Conservation (phyloP, 73 alveolate species). For the Urostyla sp. region DNA sequence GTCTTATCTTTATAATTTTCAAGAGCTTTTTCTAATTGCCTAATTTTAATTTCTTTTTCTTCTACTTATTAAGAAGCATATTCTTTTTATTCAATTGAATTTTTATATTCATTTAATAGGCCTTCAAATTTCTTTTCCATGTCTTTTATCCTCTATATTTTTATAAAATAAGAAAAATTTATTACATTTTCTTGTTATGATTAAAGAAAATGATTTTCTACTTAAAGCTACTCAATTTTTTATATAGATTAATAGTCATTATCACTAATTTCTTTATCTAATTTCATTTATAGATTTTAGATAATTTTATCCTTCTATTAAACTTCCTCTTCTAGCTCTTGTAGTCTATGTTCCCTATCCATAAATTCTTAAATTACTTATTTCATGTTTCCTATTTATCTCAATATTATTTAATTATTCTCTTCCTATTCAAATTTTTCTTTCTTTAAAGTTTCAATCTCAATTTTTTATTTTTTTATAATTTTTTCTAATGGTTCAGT, state of each 20-base stretch:
- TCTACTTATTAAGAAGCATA: background rate
- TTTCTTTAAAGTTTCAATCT: background rate
- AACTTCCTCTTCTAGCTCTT: background rate
- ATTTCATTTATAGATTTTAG: background rate
- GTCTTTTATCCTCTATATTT: slow-evolving; percentile 9
- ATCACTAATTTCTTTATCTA: slow-evolving; percentile 20
- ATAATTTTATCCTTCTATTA: slow-evolving; percentile 3
- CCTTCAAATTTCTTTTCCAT: background rate
- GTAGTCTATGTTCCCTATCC: background rate
- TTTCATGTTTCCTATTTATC: slow-evolving; percentile 1
- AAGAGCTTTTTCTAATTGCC: slow-evolving; percentile 20
- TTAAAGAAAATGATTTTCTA: background rate
- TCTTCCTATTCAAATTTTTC: background rate
- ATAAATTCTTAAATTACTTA: slow-evolving; percentile 28
- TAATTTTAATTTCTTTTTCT: background rate
- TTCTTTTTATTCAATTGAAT: background rate
- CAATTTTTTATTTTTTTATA: background rate
- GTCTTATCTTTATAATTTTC: slow-evolving; percentile 42
- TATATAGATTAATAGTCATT: slow-evolving; percentile 1
- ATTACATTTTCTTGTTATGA: background rate
- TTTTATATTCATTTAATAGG: background rate
- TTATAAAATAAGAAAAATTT: background rate
- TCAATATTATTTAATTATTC: background rate
- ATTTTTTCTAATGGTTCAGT: background rate
- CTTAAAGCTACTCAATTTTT: background rate